phyloP scores from a whole-genome alignment of 371 early-diverging fungal species.

The Mortierella sp. region DNA sequence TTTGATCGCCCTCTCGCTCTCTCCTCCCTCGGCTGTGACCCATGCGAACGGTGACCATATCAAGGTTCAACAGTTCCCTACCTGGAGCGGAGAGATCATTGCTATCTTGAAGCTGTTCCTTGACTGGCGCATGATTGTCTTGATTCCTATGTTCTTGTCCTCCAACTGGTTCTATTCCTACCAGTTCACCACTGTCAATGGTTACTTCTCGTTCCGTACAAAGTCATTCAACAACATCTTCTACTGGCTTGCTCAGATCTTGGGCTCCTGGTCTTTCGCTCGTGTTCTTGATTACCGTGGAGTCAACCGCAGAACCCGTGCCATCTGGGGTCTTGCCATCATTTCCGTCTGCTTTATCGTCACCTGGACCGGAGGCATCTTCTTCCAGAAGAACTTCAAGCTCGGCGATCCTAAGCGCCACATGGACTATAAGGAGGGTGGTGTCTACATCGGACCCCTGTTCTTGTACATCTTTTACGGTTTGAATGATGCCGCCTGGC shows the following conservation, averaged over 20 bases:
- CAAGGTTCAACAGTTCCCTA: slow-evolving; percentile 57
- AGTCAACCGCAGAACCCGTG: slow-evolving; percentile 60
- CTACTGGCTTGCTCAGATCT: slow-evolving; percentile 76
- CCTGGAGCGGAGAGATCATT: slow-evolving; percentile 61
- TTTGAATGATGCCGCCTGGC: slow-evolving; percentile 73
- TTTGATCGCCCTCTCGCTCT: slow-evolving; percentile 60
- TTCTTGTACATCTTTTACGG: slow-evolving; percentile 75
- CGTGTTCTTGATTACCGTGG: slow-evolving; percentile 61
- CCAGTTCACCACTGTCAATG: slow-evolving; percentile 57
- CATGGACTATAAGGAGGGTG: slow-evolving; percentile 30
- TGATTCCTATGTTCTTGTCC: slow-evolving; percentile 73
- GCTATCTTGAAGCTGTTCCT: slow-evolving; percentile 68
- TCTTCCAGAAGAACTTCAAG: slow-evolving; percentile 63
- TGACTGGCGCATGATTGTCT: slow-evolving; percentile 65
- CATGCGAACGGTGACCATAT: slow-evolving; percentile 71
- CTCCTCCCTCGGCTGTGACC: slow-evolving; percentile 64
- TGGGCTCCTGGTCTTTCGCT: slow-evolving; percentile 64
- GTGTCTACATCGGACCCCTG: slow-evolving; percentile 61
- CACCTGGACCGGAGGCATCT: slow-evolving; percentile 71
- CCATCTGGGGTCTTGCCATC: slow-evolving; percentile 56
- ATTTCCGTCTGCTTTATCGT: slow-evolving; percentile 60
- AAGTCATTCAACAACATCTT: slow-evolving; percentile 56
- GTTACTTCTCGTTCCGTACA: slow-evolving; percentile 27
- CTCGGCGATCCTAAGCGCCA: not conserved
- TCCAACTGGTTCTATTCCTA: slow-evolving; percentile 83